These are phyloP conservation scores for Gentiana macrophylla DNA, from an alignment of 257 asterid species.

Conservation along the genomic window DNA sequence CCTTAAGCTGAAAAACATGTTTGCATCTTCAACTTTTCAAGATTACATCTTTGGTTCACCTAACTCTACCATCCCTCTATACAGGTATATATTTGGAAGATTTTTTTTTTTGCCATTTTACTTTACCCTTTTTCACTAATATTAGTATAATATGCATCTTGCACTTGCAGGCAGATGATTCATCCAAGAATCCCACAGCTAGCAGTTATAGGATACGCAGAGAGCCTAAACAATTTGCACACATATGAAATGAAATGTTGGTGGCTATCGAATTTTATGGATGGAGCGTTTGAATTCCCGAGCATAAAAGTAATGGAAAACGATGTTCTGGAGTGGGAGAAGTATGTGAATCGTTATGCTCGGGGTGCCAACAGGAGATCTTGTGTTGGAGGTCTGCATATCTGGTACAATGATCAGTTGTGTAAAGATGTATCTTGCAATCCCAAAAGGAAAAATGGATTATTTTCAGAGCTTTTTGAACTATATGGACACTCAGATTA, in stretches of 20 bases:
- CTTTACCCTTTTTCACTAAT: too few species aligned
- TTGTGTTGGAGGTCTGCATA: slow-evolving; percentile 36
- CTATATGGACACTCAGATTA: slow-evolving; percentile 41
- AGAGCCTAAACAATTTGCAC: slow-evolving; percentile 32
- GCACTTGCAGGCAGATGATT: slow-evolving; percentile 38
- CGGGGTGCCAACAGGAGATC: slow-evolving; percentile 12
- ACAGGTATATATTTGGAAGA: slow-evolving; percentile 29
- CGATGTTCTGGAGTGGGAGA: slow-evolving; percentile 17
- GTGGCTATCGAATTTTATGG: slow-evolving; percentile 26
- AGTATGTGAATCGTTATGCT: slow-evolving; percentile 19
- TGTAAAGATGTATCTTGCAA: slow-evolving; percentile 52
- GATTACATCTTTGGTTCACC: slow-evolving; percentile 24
- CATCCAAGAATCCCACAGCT: slow-evolving; percentile 69
- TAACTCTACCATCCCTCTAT: slow-evolving; percentile 35
- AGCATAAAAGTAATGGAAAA: slow-evolving; percentile 25
- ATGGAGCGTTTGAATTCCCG: slow-evolving; percentile 17
- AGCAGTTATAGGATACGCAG: slow-evolving; percentile 54
- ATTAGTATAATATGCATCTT: too few species aligned
- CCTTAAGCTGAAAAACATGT: slow-evolving; percentile 35
- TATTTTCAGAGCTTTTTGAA: slow-evolving; percentile 31
- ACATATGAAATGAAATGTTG: slow-evolving; percentile 21
- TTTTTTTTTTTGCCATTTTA: too few species aligned
- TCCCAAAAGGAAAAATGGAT: slow-evolving; percentile 51
- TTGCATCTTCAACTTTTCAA: slow-evolving; percentile 28
- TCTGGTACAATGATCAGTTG: slow-evolving; percentile 54